Percentiles rank a stretch among this genome's conserved stretches.
phyloP scores from a whole-genome alignment of 129 eudicot species.

The Tagetes erecta region DNA sequence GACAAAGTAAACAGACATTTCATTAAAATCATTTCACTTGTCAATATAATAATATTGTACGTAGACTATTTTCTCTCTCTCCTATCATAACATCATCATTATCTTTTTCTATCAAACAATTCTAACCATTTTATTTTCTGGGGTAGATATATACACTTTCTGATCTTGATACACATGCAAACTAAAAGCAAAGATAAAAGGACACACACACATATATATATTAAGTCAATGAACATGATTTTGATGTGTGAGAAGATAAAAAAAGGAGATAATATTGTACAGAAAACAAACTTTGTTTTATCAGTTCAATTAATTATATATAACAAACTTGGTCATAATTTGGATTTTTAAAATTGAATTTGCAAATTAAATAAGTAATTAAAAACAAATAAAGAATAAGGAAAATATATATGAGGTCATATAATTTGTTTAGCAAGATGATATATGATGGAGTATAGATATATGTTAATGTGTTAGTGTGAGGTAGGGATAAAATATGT shows the following conservation, averaged over 20 bases:
- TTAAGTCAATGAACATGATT: conserved; percentile 12
- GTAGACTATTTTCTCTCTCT: conserved; percentile 52
- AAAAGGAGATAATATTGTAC: not conserved
- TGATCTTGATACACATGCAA: conserved; percentile 23
- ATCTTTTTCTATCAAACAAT: conserved; percentile 40
- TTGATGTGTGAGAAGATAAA: not conserved
- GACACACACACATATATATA: not conserved
- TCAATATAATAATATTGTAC: too few species aligned
- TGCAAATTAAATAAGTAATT: too few species aligned
- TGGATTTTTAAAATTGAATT: too few species aligned
- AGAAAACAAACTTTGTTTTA: not conserved
- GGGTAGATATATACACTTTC: not conserved
- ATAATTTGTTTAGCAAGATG: not conserved
- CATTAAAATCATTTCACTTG: conserved; percentile 44
- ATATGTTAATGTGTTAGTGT: not conserved
- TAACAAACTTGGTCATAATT: too few species aligned
- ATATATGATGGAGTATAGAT: not conserved
- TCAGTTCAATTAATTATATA: too few species aligned
- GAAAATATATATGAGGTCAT: too few species aligned
- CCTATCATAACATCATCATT: conserved; percentile 78
- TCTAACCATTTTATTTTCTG: conserved; percentile 38
- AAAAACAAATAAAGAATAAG: too few species aligned
- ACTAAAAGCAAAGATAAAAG: conserved; percentile 1
- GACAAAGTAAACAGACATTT: conserved; percentile 48
- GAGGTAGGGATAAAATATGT: not conserved